Evolutionary conservation across 805 yeast genomes (phyloP).

Genomic region (Wickerhamomyces bovis): DNA sequence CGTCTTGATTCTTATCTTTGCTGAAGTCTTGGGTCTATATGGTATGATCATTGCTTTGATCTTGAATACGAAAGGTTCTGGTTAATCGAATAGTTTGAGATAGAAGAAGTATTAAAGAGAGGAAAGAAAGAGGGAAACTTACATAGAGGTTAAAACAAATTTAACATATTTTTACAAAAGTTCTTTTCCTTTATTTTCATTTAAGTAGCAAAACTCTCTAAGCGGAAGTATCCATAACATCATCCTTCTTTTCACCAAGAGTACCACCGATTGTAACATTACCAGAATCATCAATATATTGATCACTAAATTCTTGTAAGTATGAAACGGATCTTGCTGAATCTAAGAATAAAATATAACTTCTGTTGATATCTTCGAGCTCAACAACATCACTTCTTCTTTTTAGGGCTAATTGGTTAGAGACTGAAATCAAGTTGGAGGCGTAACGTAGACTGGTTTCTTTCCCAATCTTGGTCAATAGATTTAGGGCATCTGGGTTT

Average conservation of each 20-base stretch:
- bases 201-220: slow-evolving; percentile 6
- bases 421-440: slow-evolving; percentile 82
- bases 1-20: slow-evolving; percentile 82
- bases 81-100: slow-evolving; percentile 26
- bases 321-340: slow-evolving; percentile 83
- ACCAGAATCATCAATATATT: slow-evolving; percentile 77
- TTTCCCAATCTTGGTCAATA: slow-evolving; percentile 82
- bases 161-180: neutral
- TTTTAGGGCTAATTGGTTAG: slow-evolving; percentile 80
- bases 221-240: slow-evolving; percentile 34
- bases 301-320: slow-evolving; percentile 60
- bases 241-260: slow-evolving; percentile 27
- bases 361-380: slow-evolving; percentile 78
- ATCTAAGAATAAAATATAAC: slow-evolving; percentile 82
- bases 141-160: neutral
- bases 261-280: slow-evolving; percentile 49
- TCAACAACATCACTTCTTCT: slow-evolving; percentile 70
- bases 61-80: slow-evolving; percentile 82
- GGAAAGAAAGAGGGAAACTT: neutral
- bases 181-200: neutral
- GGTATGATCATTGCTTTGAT: slow-evolving; percentile 95
- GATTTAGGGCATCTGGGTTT: slow-evolving; percentile 72
- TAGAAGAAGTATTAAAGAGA: neutral
- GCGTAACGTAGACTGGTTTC: slow-evolving; percentile 93
- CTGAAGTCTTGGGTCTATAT: slow-evolving; percentile 84